A percentile compares a stretch with the other conserved stretches of the same genome.
Evolutionary conservation across 768 basidiomycete species (phyloP).

Genomic region (Suillus placidus): DNA sequence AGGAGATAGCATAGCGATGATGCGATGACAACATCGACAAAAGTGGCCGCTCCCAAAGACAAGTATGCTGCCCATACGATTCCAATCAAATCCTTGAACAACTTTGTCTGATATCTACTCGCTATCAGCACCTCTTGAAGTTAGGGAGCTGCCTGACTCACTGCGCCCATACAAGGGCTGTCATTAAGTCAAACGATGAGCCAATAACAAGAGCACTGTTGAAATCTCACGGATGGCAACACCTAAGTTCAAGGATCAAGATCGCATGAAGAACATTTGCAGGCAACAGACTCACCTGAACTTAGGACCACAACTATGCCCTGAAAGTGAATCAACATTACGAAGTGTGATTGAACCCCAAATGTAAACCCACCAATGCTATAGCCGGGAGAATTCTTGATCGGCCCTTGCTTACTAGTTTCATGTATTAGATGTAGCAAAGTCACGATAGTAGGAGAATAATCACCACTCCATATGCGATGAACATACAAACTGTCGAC

Average conservation of each 20-base stretch:
- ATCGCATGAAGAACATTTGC: not conserved
- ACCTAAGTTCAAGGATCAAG: not conserved
- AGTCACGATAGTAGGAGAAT: not conserved
- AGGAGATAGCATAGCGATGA: not conserved
- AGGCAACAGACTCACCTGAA: not conserved
- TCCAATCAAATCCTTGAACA: not conserved
- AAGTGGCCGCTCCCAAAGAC: not conserved
- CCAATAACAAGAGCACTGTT: not conserved
- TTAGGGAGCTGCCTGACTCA: not conserved
- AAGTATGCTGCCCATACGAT: not conserved
- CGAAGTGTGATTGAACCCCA: not conserved
- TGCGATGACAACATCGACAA: not conserved
- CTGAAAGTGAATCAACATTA: not conserved
- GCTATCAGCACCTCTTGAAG: not conserved
- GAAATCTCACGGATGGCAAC: not conserved
- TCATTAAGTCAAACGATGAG: not conserved
- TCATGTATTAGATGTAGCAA: too few species aligned
- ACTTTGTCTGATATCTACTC: not conserved
- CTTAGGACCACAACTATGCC: not conserved
- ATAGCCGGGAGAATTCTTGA: not conserved
- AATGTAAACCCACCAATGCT: not conserved
- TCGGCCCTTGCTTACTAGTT: not conserved
- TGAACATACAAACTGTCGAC: not conserved
- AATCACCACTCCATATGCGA: not conserved
- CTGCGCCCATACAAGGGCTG: not conserved